These are phyloP conservation scores for Phytopythium litorale DNA, from an alignment of 352 stramenopile genomes.

Conservation along the genomic window DNA sequence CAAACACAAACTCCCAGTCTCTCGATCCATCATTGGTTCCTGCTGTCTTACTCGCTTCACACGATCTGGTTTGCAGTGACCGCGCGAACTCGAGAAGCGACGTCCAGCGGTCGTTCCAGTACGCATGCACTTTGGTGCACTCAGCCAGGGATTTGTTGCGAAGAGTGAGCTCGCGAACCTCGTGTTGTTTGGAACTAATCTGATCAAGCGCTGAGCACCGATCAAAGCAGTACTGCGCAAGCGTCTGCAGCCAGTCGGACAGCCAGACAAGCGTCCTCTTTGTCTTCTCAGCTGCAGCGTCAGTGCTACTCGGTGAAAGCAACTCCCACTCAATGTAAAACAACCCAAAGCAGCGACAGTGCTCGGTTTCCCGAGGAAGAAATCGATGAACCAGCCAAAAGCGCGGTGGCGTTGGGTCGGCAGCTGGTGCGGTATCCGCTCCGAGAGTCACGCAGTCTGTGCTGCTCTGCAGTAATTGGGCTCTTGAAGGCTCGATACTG, in stretches of 20 bases:
- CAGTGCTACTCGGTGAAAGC: background rate
- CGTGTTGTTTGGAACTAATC: background rate
- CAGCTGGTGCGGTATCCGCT: background rate
- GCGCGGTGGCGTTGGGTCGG: background rate
- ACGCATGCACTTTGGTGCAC: background rate
- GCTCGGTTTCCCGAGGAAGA: background rate
- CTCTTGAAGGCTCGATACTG: background rate
- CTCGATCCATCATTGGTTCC: background rate
- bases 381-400: background rate
- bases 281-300: background rate
- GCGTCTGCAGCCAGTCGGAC: constrained; percentile 1
- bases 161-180: background rate
- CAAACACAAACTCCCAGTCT: background rate
- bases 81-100: background rate
- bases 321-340: constrained; percentile 8
- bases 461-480: background rate
- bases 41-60: too few species aligned
- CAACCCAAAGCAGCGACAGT: background rate
- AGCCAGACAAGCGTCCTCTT: background rate
- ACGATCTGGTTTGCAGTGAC: background rate
- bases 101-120: background rate
- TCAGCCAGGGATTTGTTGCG: background rate
- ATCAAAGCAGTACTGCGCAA: background rate
- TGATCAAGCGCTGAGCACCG: background rate
- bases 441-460: background rate